Base-by-base conservation (phyloP, 768 basidiomycete genomes). In the Boletus rubroflammeus region DNA sequence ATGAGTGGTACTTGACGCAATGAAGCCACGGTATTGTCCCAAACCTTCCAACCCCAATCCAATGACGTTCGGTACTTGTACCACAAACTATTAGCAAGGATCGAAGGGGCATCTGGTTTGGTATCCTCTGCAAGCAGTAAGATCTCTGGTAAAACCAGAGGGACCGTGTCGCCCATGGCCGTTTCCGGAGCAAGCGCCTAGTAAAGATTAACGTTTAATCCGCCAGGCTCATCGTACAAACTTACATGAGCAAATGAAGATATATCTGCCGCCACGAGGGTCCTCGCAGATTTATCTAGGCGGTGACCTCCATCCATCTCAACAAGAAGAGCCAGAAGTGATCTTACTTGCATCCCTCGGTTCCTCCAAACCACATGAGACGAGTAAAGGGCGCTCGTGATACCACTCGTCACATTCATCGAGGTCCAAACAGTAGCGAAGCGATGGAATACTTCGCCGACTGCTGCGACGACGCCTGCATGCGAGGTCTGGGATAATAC, bases 21-120 rank as follows among this genome's bases (percentile, higher is more conserved):
- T 48, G 84, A 85, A 6, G 86, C 82, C 41, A 93, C 76, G 1
- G 85, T 82, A 61, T 88, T 91, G 65, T 91, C 88, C 90, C 90
- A 92, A 19, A 87, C 86, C 61, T 85, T 86, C 82, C 83, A 86
- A 2, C 81, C 88, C 88, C 90, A 91, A 60, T 89, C 81, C 14
- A 70, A 62, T 0, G 88, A 81, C 15, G 81, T 81, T 40, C 86
- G 82, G 61, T 91, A 91, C 64, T 88, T 87, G 69, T 88, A 87
- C 90, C 90, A 93, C 14, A 93, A 74, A 43, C 80, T 79, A 60
- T 86, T 87, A 0, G 89, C 90, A 21, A 93, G 81, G 44, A 80
- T 78, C 1, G 84, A 83, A 2, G 87, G 80, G 6, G 84, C 87
- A 53, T 85, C 82, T 0, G 74, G 73, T 47, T 79, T 77, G 3